Evolutionary conservation across 352 stramenopile genomes (phyloP), one percentile per base, ranked within the genome.

Genomic region (Phytophthora chlamydospora): DNA sequence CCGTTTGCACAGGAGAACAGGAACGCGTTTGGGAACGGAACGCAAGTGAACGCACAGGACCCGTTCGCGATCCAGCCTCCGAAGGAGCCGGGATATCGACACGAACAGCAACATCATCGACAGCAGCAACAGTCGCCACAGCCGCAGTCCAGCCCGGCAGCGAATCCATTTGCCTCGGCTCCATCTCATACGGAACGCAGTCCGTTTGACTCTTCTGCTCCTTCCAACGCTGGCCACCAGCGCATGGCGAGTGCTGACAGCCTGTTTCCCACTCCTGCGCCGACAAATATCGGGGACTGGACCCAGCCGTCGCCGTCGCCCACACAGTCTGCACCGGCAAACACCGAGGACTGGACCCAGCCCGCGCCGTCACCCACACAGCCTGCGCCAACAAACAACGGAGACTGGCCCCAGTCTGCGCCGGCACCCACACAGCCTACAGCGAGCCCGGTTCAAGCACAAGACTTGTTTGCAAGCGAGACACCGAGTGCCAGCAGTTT

Each of bases 401-500:
- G 44, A 57, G 29, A 59, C 8, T 57, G 48, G 56, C 8, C 52
- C 11, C 53, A 51, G 11, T 7, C 46, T 31, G 6, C 45, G 32
- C 16, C 51, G 27, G 7, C 27, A 8, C 39, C 48, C 27, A 8
- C 39, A 48, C 49, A 61, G 19, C 35, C 36, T 41, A 13, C 38
- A 45, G 41, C 33, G 8, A 76, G 60, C 27, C 56, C 48, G 42
- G 58, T 33, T 32, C 71, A 70, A 59, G 46, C 66, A 3, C 67
- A 72, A 6, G 59, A 80, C 44, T 68, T 75, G 17, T 80, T 80
- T 58, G 43, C 68, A n/a, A 65, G 42, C 32, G 47, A 58, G 12
- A n/a, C 68, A 55, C 39, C 68, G 32, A 83, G 54, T 50, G 53
- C 68, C 11, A 76, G 61, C 48, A 75, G 50, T 52, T 68, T 86